These are phyloP conservation scores for Ashbya aceris DNA, from an alignment of 1,139 yeast species.

Conservation along the genomic window DNA sequence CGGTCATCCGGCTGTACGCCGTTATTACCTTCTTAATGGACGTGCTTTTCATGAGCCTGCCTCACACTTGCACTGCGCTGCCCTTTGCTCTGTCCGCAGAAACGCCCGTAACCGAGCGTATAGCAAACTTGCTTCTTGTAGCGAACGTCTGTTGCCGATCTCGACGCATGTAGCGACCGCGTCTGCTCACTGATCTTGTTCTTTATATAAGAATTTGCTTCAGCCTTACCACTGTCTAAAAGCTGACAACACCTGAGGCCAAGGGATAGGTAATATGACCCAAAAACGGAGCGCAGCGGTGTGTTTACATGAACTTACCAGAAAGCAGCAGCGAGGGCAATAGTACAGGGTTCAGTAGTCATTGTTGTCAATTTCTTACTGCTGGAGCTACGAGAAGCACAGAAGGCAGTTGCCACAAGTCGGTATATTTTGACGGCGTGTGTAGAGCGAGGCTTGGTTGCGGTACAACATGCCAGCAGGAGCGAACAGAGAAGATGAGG, in stretches of 20 bases:
- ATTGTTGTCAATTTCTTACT: too few species aligned
- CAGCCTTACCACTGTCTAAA: conserved; percentile 1
- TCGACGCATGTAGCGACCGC: not conserved
- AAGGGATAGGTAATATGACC: conserved; percentile 2
- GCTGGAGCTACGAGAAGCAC: too few species aligned
- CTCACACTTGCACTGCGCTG: too few species aligned
- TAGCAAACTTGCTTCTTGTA: too few species aligned
- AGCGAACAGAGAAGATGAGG: conserved; percentile 3
- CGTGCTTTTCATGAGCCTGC: too few species aligned
- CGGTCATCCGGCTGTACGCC: not conserved
- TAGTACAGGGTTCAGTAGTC: too few species aligned
- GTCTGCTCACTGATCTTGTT: not conserved
- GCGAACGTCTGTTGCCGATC: not conserved
- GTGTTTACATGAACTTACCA: not conserved
- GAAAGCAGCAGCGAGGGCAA: not conserved
- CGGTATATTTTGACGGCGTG: too few species aligned
- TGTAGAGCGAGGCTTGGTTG: too few species aligned
- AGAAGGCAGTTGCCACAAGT: too few species aligned
- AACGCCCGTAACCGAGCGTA: too few species aligned
- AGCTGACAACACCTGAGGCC: not conserved
- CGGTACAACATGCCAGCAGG: conserved; percentile 1
- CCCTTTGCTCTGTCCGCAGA: too few species aligned
- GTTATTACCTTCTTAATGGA: too few species aligned
- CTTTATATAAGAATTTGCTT: conserved; percentile 1
- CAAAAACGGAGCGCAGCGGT: conserved; percentile 1